These are phyloP conservation scores for Eucalyptus pumila DNA, from an alignment of 345 rosid genomes.

Conservation along the genomic window DNA sequence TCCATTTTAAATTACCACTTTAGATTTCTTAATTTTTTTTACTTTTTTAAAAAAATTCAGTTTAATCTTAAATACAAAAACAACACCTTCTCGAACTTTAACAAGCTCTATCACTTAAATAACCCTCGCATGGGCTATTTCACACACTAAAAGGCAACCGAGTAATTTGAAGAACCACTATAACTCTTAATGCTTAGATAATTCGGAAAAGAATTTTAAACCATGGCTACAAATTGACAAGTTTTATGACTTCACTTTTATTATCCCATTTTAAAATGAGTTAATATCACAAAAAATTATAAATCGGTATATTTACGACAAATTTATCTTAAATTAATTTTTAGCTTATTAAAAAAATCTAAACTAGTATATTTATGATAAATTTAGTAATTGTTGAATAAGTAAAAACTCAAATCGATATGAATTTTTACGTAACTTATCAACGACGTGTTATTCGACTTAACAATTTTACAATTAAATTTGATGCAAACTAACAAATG, in stretches of 20 bases:
- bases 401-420: too few relatives aligned
- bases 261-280: not conserved
- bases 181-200: not conserved
- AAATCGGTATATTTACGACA: accelerated
- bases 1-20: too few relatives aligned
- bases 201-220: not conserved
- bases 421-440: too few relatives aligned
- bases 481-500: not conserved
- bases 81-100: not conserved
- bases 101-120: not conserved
- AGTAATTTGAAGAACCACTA: not conserved
- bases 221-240: not conserved
- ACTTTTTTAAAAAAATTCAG: not conserved
- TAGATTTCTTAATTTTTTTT: too few relatives aligned
- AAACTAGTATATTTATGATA: accelerated
- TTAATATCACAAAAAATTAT: too few relatives aligned
- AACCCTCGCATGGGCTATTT: not conserved
- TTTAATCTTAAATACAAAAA: not conserved
- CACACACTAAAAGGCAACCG: not conserved
- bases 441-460: accelerated
- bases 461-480: accelerated
- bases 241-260: not conserved
- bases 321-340: too few relatives aligned
- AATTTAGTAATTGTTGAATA: too few relatives aligned
- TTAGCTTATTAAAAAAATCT: accelerated